These are phyloP conservation scores for Cunninghamia lanceolata DNA, from an alignment of 75 land plant species.

Conservation along the genomic window DNA sequence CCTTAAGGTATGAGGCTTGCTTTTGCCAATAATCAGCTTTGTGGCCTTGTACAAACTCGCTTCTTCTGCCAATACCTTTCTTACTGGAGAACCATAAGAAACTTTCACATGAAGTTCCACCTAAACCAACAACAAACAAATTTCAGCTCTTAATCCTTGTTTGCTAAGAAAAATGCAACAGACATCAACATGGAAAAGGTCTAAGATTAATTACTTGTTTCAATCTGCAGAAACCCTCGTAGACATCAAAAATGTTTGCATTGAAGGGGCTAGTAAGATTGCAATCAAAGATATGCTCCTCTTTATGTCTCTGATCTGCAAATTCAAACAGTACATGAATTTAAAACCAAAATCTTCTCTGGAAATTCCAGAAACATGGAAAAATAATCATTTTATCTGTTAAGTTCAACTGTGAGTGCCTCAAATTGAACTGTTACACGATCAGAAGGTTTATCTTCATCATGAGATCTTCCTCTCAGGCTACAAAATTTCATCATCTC, in stretches of 20 bases:
- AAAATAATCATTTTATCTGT: neutral
- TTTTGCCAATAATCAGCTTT: slow-evolving; percentile 62
- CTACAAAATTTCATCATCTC: neutral
- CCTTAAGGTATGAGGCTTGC: slow-evolving; percentile 49
- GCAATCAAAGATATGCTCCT: neutral
- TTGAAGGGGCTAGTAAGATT: slow-evolving; percentile 1
- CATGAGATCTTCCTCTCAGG: neutral
- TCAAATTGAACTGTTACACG: neutral
- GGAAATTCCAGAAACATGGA: neutral
- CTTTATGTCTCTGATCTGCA: neutral
- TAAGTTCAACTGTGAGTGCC: neutral
- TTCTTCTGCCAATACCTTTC: slow-evolving; percentile 59
- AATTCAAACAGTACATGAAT: neutral
- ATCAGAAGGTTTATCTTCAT: neutral
- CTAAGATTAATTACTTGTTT: slow-evolving; percentile 6
- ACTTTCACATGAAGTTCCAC: slow-evolving; percentile 50
- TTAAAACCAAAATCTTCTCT: neutral
- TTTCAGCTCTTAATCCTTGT: neutral
- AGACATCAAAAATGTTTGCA: slow-evolving; percentile 5
- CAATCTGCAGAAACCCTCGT: slow-evolving; percentile 14
- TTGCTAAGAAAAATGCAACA: neutral
- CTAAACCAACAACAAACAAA: slow-evolving; percentile 25
- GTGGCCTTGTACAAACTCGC: slow-evolving; percentile 49
- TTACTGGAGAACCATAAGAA: slow-evolving; percentile 46
- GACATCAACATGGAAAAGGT: neutral